Percentiles rank a stretch among this genome's conserved stretches.
These are phyloP conservation scores for Gelatoporia subvermispora DNA, from an alignment of 768 basidiomycete genomes.

Conservation along the genomic window DNA sequence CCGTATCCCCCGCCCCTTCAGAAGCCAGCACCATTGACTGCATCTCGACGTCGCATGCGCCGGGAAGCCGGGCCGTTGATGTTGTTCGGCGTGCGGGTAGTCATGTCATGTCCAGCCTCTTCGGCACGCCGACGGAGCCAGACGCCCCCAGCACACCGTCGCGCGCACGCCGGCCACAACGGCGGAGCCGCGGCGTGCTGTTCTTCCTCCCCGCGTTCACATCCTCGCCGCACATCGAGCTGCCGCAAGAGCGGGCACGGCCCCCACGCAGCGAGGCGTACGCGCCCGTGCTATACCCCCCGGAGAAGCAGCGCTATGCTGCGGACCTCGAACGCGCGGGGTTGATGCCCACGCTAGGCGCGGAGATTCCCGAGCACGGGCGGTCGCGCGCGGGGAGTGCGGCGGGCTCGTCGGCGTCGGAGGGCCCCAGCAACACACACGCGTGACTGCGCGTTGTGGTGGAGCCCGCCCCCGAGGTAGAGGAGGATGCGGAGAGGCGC, in stretches of 20 bases:
- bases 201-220: constrained; percentile 85
- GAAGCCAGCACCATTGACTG: constrained; percentile 42
- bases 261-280: constrained; percentile 2
- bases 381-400: too few species aligned
- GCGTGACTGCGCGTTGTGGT: too few species aligned
- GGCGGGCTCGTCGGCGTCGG: too few species aligned
- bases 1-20: constrained; percentile 52
- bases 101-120: constrained; percentile 48
- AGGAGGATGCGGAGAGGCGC: too few species aligned
- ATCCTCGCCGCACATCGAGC: constrained; percentile 38
- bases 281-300: constrained; percentile 18
- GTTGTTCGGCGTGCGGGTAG: constrained; percentile 53
- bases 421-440: too few species aligned
- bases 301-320: constrained; percentile 43
- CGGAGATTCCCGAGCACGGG: too few species aligned
- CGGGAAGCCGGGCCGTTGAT: constrained; percentile 45
- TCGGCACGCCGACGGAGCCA: constrained; percentile 32
- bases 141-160: constrained; percentile 42
- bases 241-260: constrained; percentile 18
- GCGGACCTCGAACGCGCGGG: constrained; percentile 32
- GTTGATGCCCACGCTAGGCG: constrained; percentile 9
- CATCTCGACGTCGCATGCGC: constrained; percentile 34
- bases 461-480: too few species aligned
- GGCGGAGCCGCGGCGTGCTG: constrained; percentile 55
- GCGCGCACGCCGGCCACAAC: constrained; percentile 37